A percentile compares a stretch with the other conserved stretches of the same genome.
Evolutionary conservation across 2,329 filamentous ascomycete genomes (phyloP).

Genomic region (Ceratocystis huliohia): DNA sequence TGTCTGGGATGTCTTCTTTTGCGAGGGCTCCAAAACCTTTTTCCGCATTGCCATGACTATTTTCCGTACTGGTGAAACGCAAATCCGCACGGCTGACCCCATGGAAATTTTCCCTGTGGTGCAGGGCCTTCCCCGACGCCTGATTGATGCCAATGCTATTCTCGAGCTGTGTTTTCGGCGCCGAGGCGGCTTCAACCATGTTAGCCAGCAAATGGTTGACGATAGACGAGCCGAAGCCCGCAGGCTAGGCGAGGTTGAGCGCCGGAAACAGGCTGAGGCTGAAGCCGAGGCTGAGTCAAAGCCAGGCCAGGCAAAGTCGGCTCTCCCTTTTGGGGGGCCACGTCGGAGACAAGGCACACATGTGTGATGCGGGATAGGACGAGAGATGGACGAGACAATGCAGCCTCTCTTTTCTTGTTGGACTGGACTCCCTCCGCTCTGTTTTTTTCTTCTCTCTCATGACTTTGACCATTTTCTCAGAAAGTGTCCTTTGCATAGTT

Average conservation of each 20-base stretch:
- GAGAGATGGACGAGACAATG: too few relatives aligned
- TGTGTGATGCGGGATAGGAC: constrained; percentile 10
- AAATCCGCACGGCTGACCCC: constrained; percentile 73
- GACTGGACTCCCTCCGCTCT: background rate
- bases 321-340: constrained; percentile 9
- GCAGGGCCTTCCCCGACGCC: constrained; percentile 66
- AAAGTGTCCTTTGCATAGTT: constrained; percentile 13
- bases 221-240: constrained; percentile 58
- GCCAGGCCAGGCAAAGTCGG: background rate
- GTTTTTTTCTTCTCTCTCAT: constrained; percentile 15
- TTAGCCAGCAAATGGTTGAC: constrained; percentile 74
- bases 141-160: constrained; percentile 70
- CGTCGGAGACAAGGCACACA: constrained; percentile 24
- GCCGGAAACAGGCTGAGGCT: constrained; percentile 22
- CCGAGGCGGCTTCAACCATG: constrained; percentile 64
- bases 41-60: constrained; percentile 85
- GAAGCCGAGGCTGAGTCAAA: background rate
- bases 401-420: too few relatives aligned
- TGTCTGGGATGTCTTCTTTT: constrained; percentile 93
- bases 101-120: constrained; percentile 96
- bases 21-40: constrained; percentile 84
- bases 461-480: constrained; percentile 22
- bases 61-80: constrained; percentile 74
- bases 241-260: constrained; percentile 37
- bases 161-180: constrained; percentile 75